Base-by-base conservation (phyloP, 306 rosid genomes). In the Ammopiptanthus mongolicus region DNA sequence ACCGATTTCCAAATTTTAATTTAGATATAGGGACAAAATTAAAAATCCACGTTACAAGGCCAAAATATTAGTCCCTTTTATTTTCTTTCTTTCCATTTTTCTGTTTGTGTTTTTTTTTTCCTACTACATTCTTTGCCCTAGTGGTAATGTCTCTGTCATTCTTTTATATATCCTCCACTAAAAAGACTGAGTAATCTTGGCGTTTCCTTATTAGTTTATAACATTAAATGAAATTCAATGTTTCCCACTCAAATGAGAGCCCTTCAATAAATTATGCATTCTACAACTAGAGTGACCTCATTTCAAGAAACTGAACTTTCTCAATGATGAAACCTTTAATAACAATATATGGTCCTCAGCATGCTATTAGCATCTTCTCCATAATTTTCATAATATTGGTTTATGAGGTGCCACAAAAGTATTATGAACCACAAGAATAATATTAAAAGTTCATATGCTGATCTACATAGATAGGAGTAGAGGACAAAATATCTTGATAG, bases 71-170 rank as follows among this genome's bases (percentile, higher is more conserved):
- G n/a, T n/a, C n/a, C n/a, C n/a, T n/a, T n/a, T n/a, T n/a, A 10
- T 1, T 23, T 25, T 25, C 28, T 1, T 25, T 25, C 7, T 18
- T n/a, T 12, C 14, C 1, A 15, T 6, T 10, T 41, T n/a, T n/a
- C n/a, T n/a, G n/a, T n/a, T n/a, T n/a, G n/a, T n/a, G n/a, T n/a
- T n/a, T n/a, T 8, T 0, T 48, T 17, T 61, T 10, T 57, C 37
- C 52, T 31, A 36, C 12, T 21, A 9, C 70, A 52, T 80, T 64
- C 36, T 67, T 67, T 80, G 76, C 65, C 46, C 10, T 44, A 47
- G 82, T 68, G 87, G 74, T 61, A 47, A 46, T 76, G 72, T 83
- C 86, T 69, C 5, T 75, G 10, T 84, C 88, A 74, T 71, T 57
- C 69, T 74, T 73, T 31, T 58, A 70, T 71, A 80, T 59, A 47